Percentiles rank a stretch among this genome's conserved stretches.
These are phyloP conservation scores for Hippophae tibetana DNA, from an alignment of 306 rosid genomes.

Conservation along the genomic window DNA sequence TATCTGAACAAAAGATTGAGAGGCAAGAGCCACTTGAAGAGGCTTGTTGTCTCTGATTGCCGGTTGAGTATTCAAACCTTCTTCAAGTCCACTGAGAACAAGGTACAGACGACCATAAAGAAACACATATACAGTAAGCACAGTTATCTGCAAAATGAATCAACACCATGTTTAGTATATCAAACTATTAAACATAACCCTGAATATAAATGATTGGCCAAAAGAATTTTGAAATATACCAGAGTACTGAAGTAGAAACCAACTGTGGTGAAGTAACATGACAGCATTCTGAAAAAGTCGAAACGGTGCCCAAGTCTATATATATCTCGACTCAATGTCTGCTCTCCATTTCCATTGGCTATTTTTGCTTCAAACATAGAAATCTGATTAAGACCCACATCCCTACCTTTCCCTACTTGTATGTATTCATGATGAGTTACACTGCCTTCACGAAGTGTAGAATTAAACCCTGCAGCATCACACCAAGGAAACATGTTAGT, in stretches of 20 bases:
- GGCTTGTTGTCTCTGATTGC: constrained; percentile 89
- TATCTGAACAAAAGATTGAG: constrained; percentile 94
- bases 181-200: constrained; percentile 1
- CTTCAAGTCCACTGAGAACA: constrained; percentile 94
- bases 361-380: constrained; percentile 97
- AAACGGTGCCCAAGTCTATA: constrained; percentile 97
- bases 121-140: constrained; percentile 83
- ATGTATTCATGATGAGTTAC: constrained; percentile 98
- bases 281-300: constrained; percentile 90
- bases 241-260: constrained; percentile 95
- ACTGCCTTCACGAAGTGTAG: constrained; percentile 95
- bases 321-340: constrained; percentile 87
- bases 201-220: background rate
- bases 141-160: constrained; percentile 69
- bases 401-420: constrained; percentile 98
- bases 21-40: constrained; percentile 96
- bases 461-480: constrained; percentile 66
- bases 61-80: constrained; percentile 62
- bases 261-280: constrained; percentile 88
- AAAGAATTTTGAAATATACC: constrained; percentile 32
- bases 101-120: constrained; percentile 97
- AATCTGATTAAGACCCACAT: constrained; percentile 98
- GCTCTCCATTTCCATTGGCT: constrained; percentile 98
- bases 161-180: constrained; percentile 6
- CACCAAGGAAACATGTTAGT: background rate